Conservation (phyloP, 2,329 filamentous ascomycete genomes). For the Talaromyces sp. region DNA sequence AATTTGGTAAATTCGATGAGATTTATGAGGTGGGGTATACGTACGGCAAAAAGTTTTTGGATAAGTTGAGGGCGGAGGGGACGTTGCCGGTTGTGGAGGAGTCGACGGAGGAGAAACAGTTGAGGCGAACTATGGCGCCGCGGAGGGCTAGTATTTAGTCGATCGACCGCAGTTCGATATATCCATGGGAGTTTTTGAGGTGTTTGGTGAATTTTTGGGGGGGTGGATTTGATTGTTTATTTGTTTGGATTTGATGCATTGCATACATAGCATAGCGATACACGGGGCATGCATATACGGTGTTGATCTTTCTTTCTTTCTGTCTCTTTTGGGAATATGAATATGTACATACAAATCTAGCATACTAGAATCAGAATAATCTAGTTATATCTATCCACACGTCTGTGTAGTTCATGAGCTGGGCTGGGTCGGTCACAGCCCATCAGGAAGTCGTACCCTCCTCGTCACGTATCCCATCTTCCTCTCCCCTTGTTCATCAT, state of each 20-base stretch:
- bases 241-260: neutral
- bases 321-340: neutral
- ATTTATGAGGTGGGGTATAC: slow-evolving; percentile 86
- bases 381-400: too few species aligned
- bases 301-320: neutral
- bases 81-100: slow-evolving; percentile 69
- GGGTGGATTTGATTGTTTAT: neutral
- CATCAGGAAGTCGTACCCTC: neutral
- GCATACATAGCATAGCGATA: neutral
- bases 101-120: slow-evolving; percentile 72
- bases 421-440: neutral
- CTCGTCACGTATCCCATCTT: neutral
- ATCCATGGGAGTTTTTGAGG: neutral
- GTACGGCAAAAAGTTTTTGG: slow-evolving; percentile 79
- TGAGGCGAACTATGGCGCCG: slow-evolving; percentile 76
- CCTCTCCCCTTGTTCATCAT: neutral
- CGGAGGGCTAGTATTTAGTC: slow-evolving; percentile 70
- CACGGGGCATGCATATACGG: neutral
- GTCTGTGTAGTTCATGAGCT: too few species aligned
- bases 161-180: neutral
- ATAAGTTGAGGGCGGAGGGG: slow-evolving; percentile 73
- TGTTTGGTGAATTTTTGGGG: neutral
- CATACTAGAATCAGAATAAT: neutral
- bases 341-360: neutral
- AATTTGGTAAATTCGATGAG: slow-evolving; percentile 97